A percentile compares a stretch with the other conserved stretches of the same genome.
Conservation (phyloP, 1,284 basidiomycete genomes). For the Anthracocystis setariae region DNA sequence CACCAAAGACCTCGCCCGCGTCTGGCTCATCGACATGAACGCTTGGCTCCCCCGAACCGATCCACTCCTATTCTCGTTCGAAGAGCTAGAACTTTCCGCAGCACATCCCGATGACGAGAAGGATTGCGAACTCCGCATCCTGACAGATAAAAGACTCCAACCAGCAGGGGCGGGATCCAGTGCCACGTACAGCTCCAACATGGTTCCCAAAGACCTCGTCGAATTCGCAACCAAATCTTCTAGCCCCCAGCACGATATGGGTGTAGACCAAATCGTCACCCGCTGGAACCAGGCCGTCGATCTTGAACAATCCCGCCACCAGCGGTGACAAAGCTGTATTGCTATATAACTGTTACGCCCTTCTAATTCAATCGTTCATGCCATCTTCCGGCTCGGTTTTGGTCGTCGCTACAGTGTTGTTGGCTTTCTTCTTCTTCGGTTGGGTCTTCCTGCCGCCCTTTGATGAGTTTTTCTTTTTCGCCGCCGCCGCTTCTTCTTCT, state of each 20-base stretch:
- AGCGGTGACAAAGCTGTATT: background rate
- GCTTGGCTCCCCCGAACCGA: slow-evolving; percentile 87
- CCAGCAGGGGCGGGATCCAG: slow-evolving; percentile 10
- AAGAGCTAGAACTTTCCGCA: slow-evolving; percentile 80
- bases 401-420: background rate
- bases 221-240: slow-evolving; percentile 72
- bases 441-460: background rate
- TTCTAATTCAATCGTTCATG: slow-evolving; percentile 20
- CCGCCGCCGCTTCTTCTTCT: slow-evolving; percentile 6
- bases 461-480: slow-evolving; percentile 5
- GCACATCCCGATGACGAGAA: too few relatives aligned
- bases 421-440: slow-evolving; percentile 15
- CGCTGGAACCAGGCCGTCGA: slow-evolving; percentile 26
- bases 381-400: slow-evolving; percentile 14
- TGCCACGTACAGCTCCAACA: slow-evolving; percentile 81
- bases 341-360: background rate
- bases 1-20: slow-evolving; percentile 78
- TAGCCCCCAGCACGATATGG: background rate
- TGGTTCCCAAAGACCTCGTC: slow-evolving; percentile 89
- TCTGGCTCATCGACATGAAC: slow-evolving; percentile 88
- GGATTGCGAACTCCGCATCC: slow-evolving; percentile 74
- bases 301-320: background rate
- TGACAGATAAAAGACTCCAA: slow-evolving; percentile 73
- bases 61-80: slow-evolving; percentile 83
- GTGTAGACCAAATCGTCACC: slow-evolving; percentile 33